These are phyloP conservation scores for Spatholobus suberectus DNA, from an alignment of 306 rosid species.

Conservation along the genomic window DNA sequence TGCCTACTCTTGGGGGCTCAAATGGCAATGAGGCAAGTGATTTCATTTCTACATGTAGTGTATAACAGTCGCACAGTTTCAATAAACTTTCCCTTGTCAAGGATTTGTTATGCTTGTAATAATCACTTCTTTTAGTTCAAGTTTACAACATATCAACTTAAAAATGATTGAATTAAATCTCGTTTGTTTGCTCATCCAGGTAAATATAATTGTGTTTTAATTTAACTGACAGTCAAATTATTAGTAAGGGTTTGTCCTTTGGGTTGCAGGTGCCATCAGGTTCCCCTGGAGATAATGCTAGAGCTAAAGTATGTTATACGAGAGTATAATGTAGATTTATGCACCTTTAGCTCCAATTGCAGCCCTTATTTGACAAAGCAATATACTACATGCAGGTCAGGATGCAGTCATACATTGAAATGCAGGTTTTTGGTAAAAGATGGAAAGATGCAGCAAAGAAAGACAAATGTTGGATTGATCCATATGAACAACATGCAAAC, in stretches of 20 bases:
- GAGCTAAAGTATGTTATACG: conserved; percentile 61
- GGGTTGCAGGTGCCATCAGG: conserved; percentile 54
- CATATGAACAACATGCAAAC: conserved; percentile 47
- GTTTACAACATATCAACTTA: conserved; percentile 6
- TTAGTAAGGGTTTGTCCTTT: conserved; percentile 24
- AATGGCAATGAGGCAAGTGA: conserved; percentile 62
- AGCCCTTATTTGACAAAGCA: conserved; percentile 17
- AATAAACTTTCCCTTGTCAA: not conserved
- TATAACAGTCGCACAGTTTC: not conserved
- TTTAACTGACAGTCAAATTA: not conserved
- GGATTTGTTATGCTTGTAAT: not conserved
- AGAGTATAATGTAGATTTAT: not conserved
- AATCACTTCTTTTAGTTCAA: not conserved
- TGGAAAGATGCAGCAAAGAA: conserved; percentile 58
- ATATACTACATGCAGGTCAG: conserved; percentile 49
- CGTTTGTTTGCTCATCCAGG: conserved; percentile 2
- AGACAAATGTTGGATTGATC: conserved; percentile 66
- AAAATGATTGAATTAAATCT: not conserved
- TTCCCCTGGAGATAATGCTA: conserved; percentile 45
- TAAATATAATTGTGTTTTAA: not conserved
- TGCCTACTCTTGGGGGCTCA: conserved; percentile 88
- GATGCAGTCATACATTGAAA: conserved; percentile 60
- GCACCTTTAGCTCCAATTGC: not conserved
- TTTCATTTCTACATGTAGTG: not conserved
- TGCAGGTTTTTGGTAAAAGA: conserved; percentile 52